Percentiles rank a stretch among this genome's conserved stretches.
phyloP scores from a whole-genome alignment of 306 rosid genomes.

The Sphenostylis stenocarpa region DNA sequence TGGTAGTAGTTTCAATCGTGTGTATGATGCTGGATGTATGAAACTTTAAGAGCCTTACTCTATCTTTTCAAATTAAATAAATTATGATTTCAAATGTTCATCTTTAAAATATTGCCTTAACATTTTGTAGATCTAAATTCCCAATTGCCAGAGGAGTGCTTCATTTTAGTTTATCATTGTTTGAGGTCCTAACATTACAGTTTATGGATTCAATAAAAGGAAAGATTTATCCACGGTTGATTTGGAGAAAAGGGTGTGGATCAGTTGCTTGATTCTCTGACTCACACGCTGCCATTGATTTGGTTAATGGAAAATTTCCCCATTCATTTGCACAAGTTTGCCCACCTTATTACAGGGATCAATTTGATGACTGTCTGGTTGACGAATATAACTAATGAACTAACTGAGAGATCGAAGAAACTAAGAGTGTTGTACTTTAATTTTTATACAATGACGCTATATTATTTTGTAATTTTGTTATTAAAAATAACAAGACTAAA shows the following conservation, averaged over 20 bases:
- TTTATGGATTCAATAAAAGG: neutral
- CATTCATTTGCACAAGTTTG: neutral
- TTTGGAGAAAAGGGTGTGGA: too few relatives aligned
- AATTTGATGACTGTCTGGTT: too few relatives aligned
- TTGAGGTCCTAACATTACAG: neutral
- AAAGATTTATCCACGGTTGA: neutral
- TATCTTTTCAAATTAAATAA: neutral
- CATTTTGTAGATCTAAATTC: neutral
- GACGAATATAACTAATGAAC: too few relatives aligned
- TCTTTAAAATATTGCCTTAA: neutral
- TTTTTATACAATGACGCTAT: too few relatives aligned
- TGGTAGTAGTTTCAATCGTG: constrained; percentile 8
- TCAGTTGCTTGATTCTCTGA: too few relatives aligned
- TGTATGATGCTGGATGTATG: neutral
- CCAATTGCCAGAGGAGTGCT: neutral
- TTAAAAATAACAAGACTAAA: neutral
- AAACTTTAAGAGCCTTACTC: neutral
- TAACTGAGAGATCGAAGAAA: neutral
- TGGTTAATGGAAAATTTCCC: too few relatives aligned
- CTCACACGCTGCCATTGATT: too few relatives aligned
- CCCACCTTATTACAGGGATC: neutral
- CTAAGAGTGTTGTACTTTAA: too few relatives aligned
- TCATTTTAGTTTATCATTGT: neutral
- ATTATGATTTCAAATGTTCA: neutral
- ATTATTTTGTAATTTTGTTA: too few relatives aligned